These are phyloP conservation scores for Suillus plorans DNA, from an alignment of 768 basidiomycete genomes.

Conservation along the genomic window DNA sequence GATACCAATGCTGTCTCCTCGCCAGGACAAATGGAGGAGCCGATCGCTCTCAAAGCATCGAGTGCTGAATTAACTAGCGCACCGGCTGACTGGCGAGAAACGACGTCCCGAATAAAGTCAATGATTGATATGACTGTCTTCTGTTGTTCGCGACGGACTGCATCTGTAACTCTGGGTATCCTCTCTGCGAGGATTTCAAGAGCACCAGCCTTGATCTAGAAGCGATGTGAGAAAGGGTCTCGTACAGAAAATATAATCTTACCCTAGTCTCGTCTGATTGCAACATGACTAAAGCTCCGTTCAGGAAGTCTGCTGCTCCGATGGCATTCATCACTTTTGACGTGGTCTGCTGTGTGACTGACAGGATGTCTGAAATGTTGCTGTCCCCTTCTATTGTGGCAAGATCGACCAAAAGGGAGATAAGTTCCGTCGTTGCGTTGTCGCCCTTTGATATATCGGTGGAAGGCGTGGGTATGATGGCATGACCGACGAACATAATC, in stretches of 20 bases:
- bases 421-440: constrained; percentile 38
- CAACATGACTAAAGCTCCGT: constrained; percentile 54
- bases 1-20: constrained; percentile 68
- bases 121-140: constrained; percentile 54
- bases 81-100: constrained; percentile 42
- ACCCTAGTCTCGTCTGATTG: constrained; percentile 54
- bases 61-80: constrained; percentile 49
- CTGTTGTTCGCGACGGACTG: constrained; percentile 51
- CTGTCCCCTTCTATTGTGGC: constrained; percentile 38
- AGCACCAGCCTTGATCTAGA: constrained; percentile 64
- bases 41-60: constrained; percentile 58
- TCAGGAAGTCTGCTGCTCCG: constrained; percentile 69
- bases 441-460: constrained; percentile 11
- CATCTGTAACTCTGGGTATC: constrained; percentile 56
- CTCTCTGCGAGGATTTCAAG: constrained; percentile 70
- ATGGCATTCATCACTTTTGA: constrained; percentile 59
- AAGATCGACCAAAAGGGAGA: constrained; percentile 50
- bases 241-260: constrained; percentile 16
- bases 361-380: constrained; percentile 40
- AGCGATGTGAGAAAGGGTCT: constrained; percentile 5
- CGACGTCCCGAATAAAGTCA: constrained; percentile 45
- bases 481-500: constrained; percentile 59
- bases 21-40: constrained; percentile 51
- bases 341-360: constrained; percentile 51
- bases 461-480: constrained; percentile 35